phyloP scores from a whole-genome alignment of 306 rosid species.

The Pterocarpus macrocarpus region DNA sequence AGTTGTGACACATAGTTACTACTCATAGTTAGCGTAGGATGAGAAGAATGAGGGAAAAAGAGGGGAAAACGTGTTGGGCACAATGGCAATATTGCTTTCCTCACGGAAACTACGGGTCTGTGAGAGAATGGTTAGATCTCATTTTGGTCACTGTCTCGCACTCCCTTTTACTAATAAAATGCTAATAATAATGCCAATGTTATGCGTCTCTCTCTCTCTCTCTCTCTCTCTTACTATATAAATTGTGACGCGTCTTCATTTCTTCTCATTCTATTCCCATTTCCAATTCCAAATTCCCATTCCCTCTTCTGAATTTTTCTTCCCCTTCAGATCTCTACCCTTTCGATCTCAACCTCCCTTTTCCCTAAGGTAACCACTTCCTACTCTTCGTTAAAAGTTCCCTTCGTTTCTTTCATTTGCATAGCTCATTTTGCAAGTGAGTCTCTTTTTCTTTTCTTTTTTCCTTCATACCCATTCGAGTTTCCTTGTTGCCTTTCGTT shows the following conservation, averaged over 20 bases:
- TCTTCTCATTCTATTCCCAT: constrained; percentile 36
- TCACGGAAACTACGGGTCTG: constrained; percentile 45
- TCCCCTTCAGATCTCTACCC: constrained; percentile 49
- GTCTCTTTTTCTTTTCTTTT: not conserved
- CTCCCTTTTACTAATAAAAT: not conserved
- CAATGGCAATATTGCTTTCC: not conserved
- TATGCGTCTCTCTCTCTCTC: not conserved
- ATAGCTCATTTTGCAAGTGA: not conserved
- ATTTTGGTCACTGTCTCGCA: not conserved
- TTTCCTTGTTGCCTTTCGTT: not conserved
- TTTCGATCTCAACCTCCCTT: constrained; percentile 33
- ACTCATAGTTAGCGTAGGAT: not conserved
- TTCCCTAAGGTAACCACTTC: constrained; percentile 45
- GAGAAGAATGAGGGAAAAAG: not conserved
- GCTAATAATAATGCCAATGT: not conserved
- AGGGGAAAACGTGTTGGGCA: constrained; percentile 39
- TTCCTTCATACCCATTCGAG: constrained; percentile 12
- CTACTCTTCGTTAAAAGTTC: not conserved
- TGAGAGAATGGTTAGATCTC: constrained; percentile 16
- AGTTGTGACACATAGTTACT: no score
- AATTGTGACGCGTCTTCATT: constrained; percentile 37
- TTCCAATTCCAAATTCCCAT: not conserved
- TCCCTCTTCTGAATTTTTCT: constrained; percentile 30
- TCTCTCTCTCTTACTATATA: constrained; percentile 40
- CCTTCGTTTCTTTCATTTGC: not conserved